phyloP scores from a whole-genome alignment of 2,329 filamentous ascomycete genomes.

The Celoporthe dispersa region DNA sequence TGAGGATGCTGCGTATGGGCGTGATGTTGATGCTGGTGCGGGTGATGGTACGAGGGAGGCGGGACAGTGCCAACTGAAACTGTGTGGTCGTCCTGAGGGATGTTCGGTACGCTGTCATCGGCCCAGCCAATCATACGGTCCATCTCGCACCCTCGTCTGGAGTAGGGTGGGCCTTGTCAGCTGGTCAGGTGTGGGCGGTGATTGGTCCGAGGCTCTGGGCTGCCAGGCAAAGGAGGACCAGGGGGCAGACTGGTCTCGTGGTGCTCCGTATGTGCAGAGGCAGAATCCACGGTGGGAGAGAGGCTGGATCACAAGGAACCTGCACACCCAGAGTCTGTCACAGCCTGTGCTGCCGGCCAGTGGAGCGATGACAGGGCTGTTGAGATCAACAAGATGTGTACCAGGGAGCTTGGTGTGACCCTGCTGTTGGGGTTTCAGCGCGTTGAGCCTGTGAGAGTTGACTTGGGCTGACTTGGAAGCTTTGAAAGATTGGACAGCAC shows the following conservation, averaged over 20 bases:
- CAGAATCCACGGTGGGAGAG: slow-evolving; percentile 7
- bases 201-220: slow-evolving; percentile 27
- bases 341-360: not conserved
- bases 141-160: slow-evolving; percentile 26
- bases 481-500: slow-evolving; percentile 15
- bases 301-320: not conserved
- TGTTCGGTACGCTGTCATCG: slow-evolving; percentile 30
- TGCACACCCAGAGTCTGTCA: not conserved
- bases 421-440: slow-evolving; percentile 8
- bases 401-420: slow-evolving; percentile 13
- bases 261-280: slow-evolving; percentile 12
- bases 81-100: slow-evolving; percentile 30
- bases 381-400: slow-evolving; percentile 15
- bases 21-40: slow-evolving; percentile 20
- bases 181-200: slow-evolving; percentile 22
- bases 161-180: slow-evolving; percentile 26
- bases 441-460: slow-evolving; percentile 21
- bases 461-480: slow-evolving; percentile 17
- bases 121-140: slow-evolving; percentile 30
- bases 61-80: slow-evolving; percentile 31
- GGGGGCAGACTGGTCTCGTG: slow-evolving; percentile 8
- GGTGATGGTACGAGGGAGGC: slow-evolving; percentile 25
- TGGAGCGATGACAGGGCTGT: slow-evolving; percentile 20
- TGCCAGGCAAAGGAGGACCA: slow-evolving; percentile 1
- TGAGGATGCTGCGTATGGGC: slow-evolving; percentile 24